Evolutionary conservation across 441 rosid species (phyloP).

Genomic region (Geranium incanum): DNA sequence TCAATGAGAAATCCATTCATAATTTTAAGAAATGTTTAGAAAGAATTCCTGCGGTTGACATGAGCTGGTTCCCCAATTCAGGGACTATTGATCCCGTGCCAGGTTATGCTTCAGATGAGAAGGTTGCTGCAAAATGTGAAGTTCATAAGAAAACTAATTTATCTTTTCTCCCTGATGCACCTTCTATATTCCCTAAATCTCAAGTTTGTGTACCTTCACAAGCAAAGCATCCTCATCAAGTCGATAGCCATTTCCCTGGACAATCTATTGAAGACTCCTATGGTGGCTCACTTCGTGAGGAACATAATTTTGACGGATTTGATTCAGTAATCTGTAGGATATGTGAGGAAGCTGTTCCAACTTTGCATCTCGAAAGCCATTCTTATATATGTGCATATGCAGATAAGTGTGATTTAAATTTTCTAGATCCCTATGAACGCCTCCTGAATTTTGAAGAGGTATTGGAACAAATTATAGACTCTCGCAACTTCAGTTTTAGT

Average conservation of each 20-base stretch:
- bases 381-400: constrained; percentile 86
- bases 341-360: constrained; percentile 75
- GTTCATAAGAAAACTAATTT: constrained; percentile 22
- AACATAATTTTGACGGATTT: constrained; percentile 35
- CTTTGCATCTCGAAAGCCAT: constrained; percentile 66
- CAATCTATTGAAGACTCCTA: constrained; percentile 19
- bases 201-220: constrained; percentile 26
- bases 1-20: constrained; percentile 55
- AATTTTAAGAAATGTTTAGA: constrained; percentile 68
- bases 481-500: constrained; percentile 41
- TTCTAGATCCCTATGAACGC: constrained; percentile 62
- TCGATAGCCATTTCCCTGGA: constrained; percentile 19
- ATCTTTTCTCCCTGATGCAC: constrained; percentile 32
- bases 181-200: constrained; percentile 24
- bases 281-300: constrained; percentile 34
- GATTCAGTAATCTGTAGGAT: constrained; percentile 65
- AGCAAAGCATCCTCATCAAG: constrained; percentile 26
- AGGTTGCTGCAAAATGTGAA: constrained; percentile 26
- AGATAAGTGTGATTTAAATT: constrained; percentile 66
- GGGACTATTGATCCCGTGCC: constrained; percentile 35
- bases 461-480: constrained; percentile 68
- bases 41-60: constrained; percentile 64
- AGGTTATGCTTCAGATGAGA: constrained; percentile 28
- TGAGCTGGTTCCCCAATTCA: constrained; percentile 43
- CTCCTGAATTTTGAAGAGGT: constrained; percentile 68